phyloP scores from a whole-genome alignment of 352 stramenopile genomes.

The Phytophthora citricola region DNA sequence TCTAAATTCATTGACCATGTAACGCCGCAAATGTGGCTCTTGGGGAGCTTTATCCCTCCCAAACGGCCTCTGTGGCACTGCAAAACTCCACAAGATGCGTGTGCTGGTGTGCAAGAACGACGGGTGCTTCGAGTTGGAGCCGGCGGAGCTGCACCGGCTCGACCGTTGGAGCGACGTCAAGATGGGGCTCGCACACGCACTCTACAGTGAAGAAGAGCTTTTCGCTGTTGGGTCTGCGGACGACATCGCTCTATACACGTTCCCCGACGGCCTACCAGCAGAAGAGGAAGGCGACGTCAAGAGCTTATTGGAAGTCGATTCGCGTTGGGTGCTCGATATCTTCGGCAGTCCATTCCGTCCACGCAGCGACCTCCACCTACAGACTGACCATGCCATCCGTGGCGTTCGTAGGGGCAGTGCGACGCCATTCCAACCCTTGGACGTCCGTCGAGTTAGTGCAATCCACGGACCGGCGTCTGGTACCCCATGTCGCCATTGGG shows the following conservation, averaged over 20 bases:
- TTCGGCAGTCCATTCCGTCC: conserved; percentile 64
- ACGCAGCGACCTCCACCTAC: conserved; percentile 56
- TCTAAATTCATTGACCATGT: too few species aligned
- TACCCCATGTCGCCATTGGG: conserved; percentile 40
- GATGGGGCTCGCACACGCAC: conserved; percentile 55
- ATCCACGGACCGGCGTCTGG: conserved; percentile 10
- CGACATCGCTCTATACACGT: conserved; percentile 69
- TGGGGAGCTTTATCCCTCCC: too few species aligned
- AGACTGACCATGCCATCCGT: conserved; percentile 65
- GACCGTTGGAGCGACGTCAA: conserved; percentile 59
- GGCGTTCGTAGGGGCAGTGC: conserved; percentile 41
- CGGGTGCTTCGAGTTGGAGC: conserved; percentile 74
- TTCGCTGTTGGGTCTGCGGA: conserved; percentile 62
- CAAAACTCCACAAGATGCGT: conserved; percentile 32
- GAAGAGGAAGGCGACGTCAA: conserved; percentile 39
- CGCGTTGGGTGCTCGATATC: conserved; percentile 83
- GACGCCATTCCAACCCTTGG: conserved; percentile 27
- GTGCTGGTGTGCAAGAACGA: conserved; percentile 86
- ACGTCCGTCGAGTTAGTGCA: conserved; percentile 35
- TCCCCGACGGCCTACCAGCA: conserved; percentile 40
- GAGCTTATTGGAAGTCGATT: conserved; percentile 42
- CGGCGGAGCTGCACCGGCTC: conserved; percentile 38
- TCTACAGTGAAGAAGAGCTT: conserved; percentile 80
- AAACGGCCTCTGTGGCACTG: too few species aligned
- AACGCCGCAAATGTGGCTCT: too few species aligned